Conservation (phyloP, 495 filamentous ascomycete species). For the Amorphotheca resinae region DNA sequence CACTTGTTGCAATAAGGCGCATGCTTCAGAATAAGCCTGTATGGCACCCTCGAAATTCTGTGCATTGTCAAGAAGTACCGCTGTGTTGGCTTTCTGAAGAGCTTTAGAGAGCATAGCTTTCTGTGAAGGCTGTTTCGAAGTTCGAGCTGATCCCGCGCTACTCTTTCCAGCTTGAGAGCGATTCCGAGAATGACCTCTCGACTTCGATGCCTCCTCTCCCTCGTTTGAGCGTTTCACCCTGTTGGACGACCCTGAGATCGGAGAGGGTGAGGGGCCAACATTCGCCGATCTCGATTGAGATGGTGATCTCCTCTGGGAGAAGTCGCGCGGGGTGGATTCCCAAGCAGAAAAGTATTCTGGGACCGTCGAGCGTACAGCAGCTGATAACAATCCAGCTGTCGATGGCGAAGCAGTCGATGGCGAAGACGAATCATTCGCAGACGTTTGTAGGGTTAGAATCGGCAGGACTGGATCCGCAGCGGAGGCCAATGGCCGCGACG, state of each 20-base stretch:
- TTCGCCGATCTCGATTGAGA: conserved; percentile 9
- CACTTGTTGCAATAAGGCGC: conserved; percentile 71
- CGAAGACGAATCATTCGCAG: conserved; percentile 10
- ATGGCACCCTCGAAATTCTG: conserved; percentile 89
- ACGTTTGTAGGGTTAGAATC: conserved; percentile 15
- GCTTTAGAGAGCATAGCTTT: conserved; percentile 91
- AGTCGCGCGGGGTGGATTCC: conserved; percentile 11
- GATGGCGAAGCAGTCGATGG: conserved; percentile 22
- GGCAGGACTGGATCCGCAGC: conserved; percentile 9
- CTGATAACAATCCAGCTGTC: conserved; percentile 24
- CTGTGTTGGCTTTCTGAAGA: conserved; percentile 87
- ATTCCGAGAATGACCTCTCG: conserved; percentile 34
- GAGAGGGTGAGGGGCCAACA: conserved; percentile 19
- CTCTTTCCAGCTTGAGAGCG: conserved; percentile 32
- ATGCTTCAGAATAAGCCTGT: conserved; percentile 84
- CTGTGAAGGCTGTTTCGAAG: conserved; percentile 45
- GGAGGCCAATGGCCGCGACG: conserved; percentile 15
- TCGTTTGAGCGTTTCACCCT: neutral
- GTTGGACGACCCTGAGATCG: conserved; percentile 21
- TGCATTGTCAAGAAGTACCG: conserved; percentile 87
- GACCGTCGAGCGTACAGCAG: conserved; percentile 20
- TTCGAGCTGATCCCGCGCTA: conserved; percentile 23
- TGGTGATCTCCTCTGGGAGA: conserved; percentile 10
- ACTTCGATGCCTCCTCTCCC: conserved; percentile 4
- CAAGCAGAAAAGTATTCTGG: conserved; percentile 27